Base-by-base conservation (phyloP, 352 stramenopile genomes). In the Plasmopara viticola region DNA sequence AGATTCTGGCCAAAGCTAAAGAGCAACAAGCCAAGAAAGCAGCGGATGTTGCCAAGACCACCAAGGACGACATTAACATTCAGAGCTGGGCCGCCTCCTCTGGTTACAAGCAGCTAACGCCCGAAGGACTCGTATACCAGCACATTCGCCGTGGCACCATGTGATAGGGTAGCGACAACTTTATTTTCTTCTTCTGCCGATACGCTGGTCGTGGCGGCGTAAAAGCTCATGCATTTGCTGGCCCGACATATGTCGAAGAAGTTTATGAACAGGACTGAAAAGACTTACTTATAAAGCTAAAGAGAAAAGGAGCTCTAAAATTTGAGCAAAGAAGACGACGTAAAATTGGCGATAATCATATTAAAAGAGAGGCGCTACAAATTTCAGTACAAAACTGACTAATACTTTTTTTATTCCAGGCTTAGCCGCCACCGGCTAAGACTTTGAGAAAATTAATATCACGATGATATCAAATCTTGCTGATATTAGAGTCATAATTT, bases 81-180 rank as follows among this genome's bases (percentile, higher is more conserved):
- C 48, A 80, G 55, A 68, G 69, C 14, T 71, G 60, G 56, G 59
- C 66, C 6, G 53, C 55, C 14, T 58, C 55, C 15, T 60, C 66
- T 14, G 52, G 52, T 9, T 64, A 58, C 43, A 68, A 68, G 48
- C 44, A 47, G 37, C 57, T 82, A 34, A 78, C 65, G 29, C 62
- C 76, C 0, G 76, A 85, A 47, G 62, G 64, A 28, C 62, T 84
- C 38, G 57, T 72, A 14, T 84, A 90, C 63, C 73, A 84, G 58
- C 76, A 90, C 56, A 74, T 89, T 29, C 80, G 77, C 39, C 77
- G 80, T 15, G 80, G 75, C 44, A 90, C 80, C 4, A 86, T 90
- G 75, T 90, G 72, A 84, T 40, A 20, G 4, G 38, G 31, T 30
- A 9, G 33, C 43, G 20, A 45, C 18, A 46, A 60, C 46, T 60